A percentile compares a stretch with the other conserved stretches of the same genome.
Conservation (phyloP, 192 early-diverging fungal genomes). For the Jimgerdemannia flammicorona region DNA sequence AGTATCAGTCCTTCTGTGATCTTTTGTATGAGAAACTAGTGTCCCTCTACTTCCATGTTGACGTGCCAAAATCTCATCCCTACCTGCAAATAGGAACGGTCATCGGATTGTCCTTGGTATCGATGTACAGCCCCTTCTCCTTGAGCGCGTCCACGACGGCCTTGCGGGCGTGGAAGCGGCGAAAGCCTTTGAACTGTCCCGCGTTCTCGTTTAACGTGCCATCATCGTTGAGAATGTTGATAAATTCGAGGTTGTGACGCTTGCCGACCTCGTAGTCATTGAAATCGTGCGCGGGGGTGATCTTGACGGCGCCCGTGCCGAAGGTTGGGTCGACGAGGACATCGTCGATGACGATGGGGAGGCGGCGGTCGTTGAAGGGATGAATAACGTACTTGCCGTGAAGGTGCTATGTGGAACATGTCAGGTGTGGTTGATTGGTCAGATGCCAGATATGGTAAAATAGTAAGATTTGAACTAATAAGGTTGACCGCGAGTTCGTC, state of each 20-base stretch:
- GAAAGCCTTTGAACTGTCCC: constrained; percentile 83
- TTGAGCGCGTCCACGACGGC: constrained; percentile 85
- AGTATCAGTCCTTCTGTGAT: no score
- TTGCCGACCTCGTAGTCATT: constrained; percentile 98
- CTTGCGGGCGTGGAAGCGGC: constrained; percentile 90
- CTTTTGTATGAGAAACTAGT: no score
- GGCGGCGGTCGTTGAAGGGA: constrained; percentile 87
- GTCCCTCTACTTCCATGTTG: no score
- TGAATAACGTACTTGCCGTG: constrained; percentile 92
- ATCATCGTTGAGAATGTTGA: constrained; percentile 97
- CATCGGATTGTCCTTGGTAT: constrained; percentile 91
- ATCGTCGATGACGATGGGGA: constrained; percentile 88
- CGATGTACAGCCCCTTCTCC: constrained; percentile 84
- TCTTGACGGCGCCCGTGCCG: constrained; percentile 99
- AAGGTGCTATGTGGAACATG: constrained; percentile 54
- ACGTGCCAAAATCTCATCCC: background rate
- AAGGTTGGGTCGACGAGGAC: constrained; percentile 86
- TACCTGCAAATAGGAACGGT: constrained; percentile 80
- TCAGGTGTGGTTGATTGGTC: no score
- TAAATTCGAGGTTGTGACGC: constrained; percentile 89
- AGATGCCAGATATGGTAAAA: background rate
- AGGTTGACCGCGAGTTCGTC: no score
- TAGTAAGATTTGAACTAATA: background rate
- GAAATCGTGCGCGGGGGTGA: constrained; percentile 97
- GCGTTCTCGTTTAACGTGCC: constrained; percentile 92